Percentiles rank a stretch among this genome's conserved stretches.
phyloP scores from a whole-genome alignment of 768 basidiomycete genomes.

The Mycena polygramma region DNA sequence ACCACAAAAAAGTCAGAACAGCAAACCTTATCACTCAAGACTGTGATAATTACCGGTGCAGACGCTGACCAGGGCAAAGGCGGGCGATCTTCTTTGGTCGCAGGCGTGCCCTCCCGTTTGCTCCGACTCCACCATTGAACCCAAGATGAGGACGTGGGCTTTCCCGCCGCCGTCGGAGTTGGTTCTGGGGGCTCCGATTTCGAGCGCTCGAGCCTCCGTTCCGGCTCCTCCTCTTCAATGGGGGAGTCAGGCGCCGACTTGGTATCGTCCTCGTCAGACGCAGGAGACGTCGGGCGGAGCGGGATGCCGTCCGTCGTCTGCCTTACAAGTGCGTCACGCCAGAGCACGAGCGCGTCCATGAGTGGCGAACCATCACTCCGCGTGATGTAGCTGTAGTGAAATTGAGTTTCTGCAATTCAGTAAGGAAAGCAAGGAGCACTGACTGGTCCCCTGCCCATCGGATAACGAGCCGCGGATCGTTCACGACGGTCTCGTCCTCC shows the following conservation, averaged over 20 bases:
- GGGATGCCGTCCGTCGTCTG: conserved; percentile 42
- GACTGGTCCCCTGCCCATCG: conserved; percentile 78
- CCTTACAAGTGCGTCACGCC: conserved; percentile 66
- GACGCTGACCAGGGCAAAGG: conserved; percentile 41
- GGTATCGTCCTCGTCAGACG: conserved; percentile 48
- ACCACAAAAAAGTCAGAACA: not conserved
- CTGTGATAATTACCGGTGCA: conserved; percentile 37
- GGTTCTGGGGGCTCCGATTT: conserved; percentile 59
- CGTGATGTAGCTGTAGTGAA: conserved; percentile 74
- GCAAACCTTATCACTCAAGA: not conserved
- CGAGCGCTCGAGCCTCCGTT: conserved; percentile 45
- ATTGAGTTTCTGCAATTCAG: conserved; percentile 2
- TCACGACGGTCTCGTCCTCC: conserved; percentile 70
- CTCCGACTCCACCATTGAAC: conserved; percentile 87
- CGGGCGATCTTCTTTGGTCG: conserved; percentile 40
- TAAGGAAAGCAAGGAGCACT: conserved; percentile 44
- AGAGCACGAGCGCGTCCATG: conserved; percentile 78
- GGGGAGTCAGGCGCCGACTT: conserved; percentile 37
- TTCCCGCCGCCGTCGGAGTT: conserved; percentile 39
- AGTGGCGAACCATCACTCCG: conserved; percentile 80
- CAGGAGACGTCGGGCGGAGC: conserved; percentile 53
- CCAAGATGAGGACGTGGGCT: conserved; percentile 79
- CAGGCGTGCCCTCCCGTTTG: conserved; percentile 47
- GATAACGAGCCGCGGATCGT: conserved; percentile 77
- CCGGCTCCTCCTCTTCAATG: conserved; percentile 41